A percentile compares a stretch with the other conserved stretches of the same genome.
Evolutionary conservation across 345 rosid species (phyloP).

Genomic region (Boechera divaricarpa): DNA sequence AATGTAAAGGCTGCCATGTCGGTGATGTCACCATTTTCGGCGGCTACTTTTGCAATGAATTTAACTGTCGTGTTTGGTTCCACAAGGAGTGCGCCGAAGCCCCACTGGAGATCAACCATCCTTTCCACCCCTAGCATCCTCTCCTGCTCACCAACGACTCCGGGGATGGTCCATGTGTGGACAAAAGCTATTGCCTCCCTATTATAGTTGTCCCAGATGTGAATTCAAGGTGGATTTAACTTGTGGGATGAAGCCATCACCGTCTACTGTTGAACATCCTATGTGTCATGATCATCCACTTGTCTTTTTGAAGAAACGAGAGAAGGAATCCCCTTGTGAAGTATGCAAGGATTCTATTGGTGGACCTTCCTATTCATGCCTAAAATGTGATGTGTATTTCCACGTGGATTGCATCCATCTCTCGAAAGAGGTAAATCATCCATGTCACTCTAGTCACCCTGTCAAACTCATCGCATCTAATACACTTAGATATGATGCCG

Average conservation of each 20-base stretch:
- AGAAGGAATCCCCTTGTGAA: not conserved
- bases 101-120: constrained; percentile 18
- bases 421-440: constrained; percentile 12
- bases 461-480: not conserved
- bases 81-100: constrained; percentile 28
- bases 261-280: not conserved
- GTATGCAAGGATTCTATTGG: not conserved
- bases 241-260: constrained; percentile 29
- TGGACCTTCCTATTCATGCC: constrained; percentile 10
- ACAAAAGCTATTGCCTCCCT: not conserved
- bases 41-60: not conserved
- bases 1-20: constrained; percentile 4
- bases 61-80: not conserved
- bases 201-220: constrained; percentile 3
- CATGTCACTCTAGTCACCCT: constrained; percentile 21
- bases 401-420: not conserved
- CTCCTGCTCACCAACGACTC: not conserved
- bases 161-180: not conserved
- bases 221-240: not conserved
- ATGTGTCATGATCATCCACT: constrained; percentile 26
- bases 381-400: not conserved
- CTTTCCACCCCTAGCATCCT: not conserved
- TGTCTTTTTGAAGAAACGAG: constrained; percentile 11
- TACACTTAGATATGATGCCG: not conserved
- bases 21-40: not conserved